Percentiles rank a stretch among this genome's conserved stretches.
Conservation (phyloP, 2,329 filamentous ascomycete species). For the Pseudogymnoascus sp. region DNA sequence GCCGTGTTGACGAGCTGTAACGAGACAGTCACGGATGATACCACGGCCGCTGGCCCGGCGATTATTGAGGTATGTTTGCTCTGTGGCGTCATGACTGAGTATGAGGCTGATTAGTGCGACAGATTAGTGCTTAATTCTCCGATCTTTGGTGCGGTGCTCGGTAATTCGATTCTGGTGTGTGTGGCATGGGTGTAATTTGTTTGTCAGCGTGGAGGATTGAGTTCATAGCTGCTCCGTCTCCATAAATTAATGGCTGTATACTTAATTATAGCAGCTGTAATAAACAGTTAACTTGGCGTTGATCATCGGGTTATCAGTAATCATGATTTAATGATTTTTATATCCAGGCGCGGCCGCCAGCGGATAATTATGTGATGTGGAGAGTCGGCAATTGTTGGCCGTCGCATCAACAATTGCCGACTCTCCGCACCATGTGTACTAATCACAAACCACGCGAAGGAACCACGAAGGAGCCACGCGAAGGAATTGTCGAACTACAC, state of each 20-base stretch:
- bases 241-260: not conserved
- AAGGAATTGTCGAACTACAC: not conserved
- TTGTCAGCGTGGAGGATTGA: not conserved
- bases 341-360: not conserved
- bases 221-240: not conserved
- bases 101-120: not conserved
- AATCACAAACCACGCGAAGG: not conserved
- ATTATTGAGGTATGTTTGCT: conserved; percentile 23
- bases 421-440: not conserved
- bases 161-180: not conserved
- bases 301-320: not conserved
- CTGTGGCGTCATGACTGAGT: not conserved
- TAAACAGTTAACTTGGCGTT: not conserved
- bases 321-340: not conserved
- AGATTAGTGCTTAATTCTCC: not conserved
- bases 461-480: not conserved
- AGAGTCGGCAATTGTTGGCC: too few relatives aligned
- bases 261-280: not conserved
- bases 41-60: conserved; percentile 29
- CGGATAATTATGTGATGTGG: not conserved
- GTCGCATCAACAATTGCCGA: not conserved
- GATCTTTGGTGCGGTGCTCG: not conserved
- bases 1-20: conserved; percentile 32
- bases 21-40: conserved; percentile 29
- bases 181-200: not conserved